Evolutionary conservation across 2,329 filamentous ascomycete species (phyloP), one percentile per base, ranked within the genome.

Genomic region (Alternaria viburni): DNA sequence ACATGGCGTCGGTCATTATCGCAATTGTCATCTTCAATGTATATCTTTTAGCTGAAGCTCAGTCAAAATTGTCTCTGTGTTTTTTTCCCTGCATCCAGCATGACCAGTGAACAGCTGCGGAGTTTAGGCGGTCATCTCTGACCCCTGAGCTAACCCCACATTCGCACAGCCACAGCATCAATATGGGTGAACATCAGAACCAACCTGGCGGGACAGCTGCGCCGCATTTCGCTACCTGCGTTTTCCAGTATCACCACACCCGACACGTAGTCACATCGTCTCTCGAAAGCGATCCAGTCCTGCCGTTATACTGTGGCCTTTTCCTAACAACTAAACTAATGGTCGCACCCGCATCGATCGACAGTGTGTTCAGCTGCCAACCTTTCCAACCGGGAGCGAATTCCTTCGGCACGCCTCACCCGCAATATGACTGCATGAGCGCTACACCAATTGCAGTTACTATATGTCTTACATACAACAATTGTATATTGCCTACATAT

Each of bases 401-500:
- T 26, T 57, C n/a, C 47, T 54, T 41, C 21, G 21, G 21, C 43
- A 51, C 59, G 65, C 62, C 65, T 65, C 59, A 59, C 6, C 59
- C 54, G 62, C 57, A 61, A 65, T 65, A 52, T 59, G 25, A 15
- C 45, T 50, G 30, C 58, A 49, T 58, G 15, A 30, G 26, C 36
- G 54, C 61, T 69, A 64, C 6, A 12, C 30, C 54, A 15, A 3
- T 12, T 47, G 19, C 13, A 36, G 45, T 28, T 51, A 50, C 49
- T 3, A 6, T 15, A 8, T 19, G 45, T 43, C 55, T 49, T 64
- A 36, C 32, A 46, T 54, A 59, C 30, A 57, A 41, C 43, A 59
- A 6, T 11, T 26, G 10, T 57, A 67, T 63, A 67, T 67, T 62
- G 52, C 59, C 36, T 36, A 36, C 64, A 65, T 56, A 59, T 63